phyloP scores from a whole-genome alignment of 2,329 filamentous ascomycete genomes.

The Clonostachys chloroleuca region DNA sequence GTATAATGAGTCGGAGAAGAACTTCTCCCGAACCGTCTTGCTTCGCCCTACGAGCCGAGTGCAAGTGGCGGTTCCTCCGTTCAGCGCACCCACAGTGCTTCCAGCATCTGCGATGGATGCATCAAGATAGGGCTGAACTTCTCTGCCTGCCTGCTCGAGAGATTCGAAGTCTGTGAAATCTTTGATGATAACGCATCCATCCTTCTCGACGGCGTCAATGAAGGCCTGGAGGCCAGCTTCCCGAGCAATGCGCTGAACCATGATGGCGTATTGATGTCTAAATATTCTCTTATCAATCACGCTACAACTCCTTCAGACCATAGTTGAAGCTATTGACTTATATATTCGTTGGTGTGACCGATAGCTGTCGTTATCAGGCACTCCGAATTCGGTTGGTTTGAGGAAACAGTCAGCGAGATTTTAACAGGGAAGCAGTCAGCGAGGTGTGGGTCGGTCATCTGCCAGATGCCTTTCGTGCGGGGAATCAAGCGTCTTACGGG shows the following conservation, averaged over 20 bases:
- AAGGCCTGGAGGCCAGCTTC: conserved; percentile 5
- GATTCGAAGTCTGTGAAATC: conserved; percentile 6
- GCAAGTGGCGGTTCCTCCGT: conserved; percentile 26
- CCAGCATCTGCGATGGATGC: conserved; percentile 4
- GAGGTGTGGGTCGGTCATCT: too few relatives aligned
- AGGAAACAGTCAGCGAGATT: too few relatives aligned
- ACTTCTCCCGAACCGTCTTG: conserved; percentile 24
- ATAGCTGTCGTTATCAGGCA: too few relatives aligned
- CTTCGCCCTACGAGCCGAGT: conserved; percentile 24
- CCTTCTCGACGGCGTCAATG: conserved; percentile 5
- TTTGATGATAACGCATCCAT: conserved; percentile 8
- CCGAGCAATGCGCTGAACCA: conserved; percentile 7
- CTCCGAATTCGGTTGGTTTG: too few relatives aligned
- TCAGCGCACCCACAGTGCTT: conserved; percentile 14
- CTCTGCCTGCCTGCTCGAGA: conserved; percentile 3
- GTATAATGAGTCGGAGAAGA: conserved; percentile 23
- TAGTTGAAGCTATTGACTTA: too few relatives aligned
- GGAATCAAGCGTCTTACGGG: too few relatives aligned
- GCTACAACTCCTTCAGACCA: too few relatives aligned
- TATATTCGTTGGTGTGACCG: too few relatives aligned
- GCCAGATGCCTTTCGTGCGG: too few relatives aligned
- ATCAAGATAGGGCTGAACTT: conserved; percentile 9
- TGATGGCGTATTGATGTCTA: conserved; percentile 8
- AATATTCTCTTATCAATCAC: too few relatives aligned
- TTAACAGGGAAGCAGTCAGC: too few relatives aligned